These are phyloP conservation scores for Musa troglodytarum DNA, from an alignment of 176 grass and related monocot genomes.

Conservation along the genomic window DNA sequence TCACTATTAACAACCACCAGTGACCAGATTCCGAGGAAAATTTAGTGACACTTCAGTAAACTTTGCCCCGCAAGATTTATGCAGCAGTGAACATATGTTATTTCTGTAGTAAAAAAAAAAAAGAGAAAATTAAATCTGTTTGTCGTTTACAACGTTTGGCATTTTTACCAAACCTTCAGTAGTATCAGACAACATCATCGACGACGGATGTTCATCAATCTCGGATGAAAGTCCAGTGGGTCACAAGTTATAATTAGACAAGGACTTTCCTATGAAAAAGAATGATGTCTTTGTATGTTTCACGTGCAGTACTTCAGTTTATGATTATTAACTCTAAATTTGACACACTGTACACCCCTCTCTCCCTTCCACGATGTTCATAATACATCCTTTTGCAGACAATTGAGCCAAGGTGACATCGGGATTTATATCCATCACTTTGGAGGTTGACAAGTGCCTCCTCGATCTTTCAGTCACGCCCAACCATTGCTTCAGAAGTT, in stretches of 20 bases:
- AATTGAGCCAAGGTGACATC: background rate
- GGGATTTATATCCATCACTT: conserved; percentile 23
- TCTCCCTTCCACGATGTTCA: background rate
- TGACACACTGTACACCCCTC: no score
- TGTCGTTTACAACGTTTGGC: background rate
- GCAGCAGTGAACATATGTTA: background rate
- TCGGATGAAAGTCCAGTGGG: background rate
- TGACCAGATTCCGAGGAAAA: no score
- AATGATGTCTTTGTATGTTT: background rate
- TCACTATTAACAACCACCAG: no score
- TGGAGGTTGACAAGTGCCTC: conserved; percentile 19
- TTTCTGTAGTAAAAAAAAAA: background rate
- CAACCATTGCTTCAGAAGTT: conserved; percentile 64
- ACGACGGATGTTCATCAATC: background rate
- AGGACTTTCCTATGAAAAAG: background rate
- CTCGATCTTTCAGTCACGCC: conserved; percentile 30
- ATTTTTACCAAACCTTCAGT: background rate
- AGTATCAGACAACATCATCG: background rate
- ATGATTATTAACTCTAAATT: no score
- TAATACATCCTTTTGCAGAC: conserved; percentile 1
- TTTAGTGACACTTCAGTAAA: no score
- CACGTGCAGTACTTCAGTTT: no score
- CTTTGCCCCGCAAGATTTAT: background rate
- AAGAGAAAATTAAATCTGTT: background rate
- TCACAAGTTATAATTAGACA: background rate